Evolutionary conservation across 768 basidiomycete species (phyloP), one percentile per base, ranked within the genome.

Genomic region (Filobasidium floriforme): DNA sequence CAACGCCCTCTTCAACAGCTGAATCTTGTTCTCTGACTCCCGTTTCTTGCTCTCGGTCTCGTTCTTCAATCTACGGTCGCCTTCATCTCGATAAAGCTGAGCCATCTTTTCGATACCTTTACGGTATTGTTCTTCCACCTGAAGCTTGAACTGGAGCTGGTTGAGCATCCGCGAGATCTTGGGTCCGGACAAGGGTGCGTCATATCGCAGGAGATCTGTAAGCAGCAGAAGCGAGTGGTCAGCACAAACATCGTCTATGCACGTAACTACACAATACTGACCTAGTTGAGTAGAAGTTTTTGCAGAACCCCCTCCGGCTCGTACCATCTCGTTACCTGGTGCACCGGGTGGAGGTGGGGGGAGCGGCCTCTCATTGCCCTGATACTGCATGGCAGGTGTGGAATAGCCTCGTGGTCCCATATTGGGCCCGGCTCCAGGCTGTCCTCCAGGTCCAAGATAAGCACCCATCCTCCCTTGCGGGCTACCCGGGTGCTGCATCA

Each of bases 21-120:
- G 90, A 18, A 97, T 96, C 81, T 98, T 99, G 79, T 89, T 89
- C 75, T 97, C 92, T 77, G 89, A 92, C 80, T 99, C 96, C 32
- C 93, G 83, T 69, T 88, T 85, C 81, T 99, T 97, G 76, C 87
- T 87, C 76, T 94, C 92, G 1, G 93, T 92, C 77, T 98, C 94
- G 14, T 85, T 86, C 73, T 89, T 85, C 52, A 92, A 89, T 77
- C 90, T 91, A 84, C 94, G 94, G 82, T 99, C 96, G 62, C 93
- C 94, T 74, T 99, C 96, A 6, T 89, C 90, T 73, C 91, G 87
- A 78, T 97, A 97, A 40, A 97, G 83, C 79, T 89, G 93, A 43
- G 88, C 89, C 96, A 99, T 99, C 82, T 97, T 97, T 81, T 98
- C 93, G 70, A 97, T 96, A 49, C 96, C 96, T 77, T 88, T 85